Percentiles rank a stretch among this genome's conserved stretches.
phyloP scores from a whole-genome alignment of 257 asterid species.

The Asclepias syriaca region DNA sequence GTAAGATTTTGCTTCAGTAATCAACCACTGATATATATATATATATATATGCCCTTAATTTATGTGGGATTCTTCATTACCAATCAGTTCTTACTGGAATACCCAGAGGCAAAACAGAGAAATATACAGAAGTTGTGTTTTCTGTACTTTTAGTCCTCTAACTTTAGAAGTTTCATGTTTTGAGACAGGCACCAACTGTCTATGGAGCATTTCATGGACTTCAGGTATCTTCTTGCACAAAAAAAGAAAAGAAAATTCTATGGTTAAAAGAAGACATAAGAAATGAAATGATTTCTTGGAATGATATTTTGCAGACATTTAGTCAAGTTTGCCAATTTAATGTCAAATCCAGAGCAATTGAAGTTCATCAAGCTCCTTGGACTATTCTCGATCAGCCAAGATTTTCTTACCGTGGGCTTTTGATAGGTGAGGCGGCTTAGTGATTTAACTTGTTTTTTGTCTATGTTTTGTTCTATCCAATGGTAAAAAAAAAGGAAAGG shows the following conservation, averaged over 20 bases:
- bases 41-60: neutral
- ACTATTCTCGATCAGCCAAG: slow-evolving; percentile 74
- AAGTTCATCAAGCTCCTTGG: slow-evolving; percentile 81
- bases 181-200: slow-evolving; percentile 80
- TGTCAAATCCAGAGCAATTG: slow-evolving; percentile 47
- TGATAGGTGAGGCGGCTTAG: slow-evolving; percentile 56
- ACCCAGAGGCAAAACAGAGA: neutral
- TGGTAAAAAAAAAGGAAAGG: neutral
- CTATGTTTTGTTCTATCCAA: neutral
- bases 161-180: neutral
- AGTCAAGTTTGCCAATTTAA: slow-evolving; percentile 80
- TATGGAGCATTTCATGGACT: slow-evolving; percentile 93
- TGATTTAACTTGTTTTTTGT: neutral
- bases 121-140: neutral
- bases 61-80: neutral
- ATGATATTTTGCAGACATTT: slow-evolving; percentile 60
- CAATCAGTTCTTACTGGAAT: neutral
- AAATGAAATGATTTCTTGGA: slow-evolving; percentile 8
- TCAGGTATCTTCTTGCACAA: slow-evolving; percentile 45
- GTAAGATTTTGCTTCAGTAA: neutral
- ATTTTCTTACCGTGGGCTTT: slow-evolving; percentile 82
- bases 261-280: slow-evolving; percentile 1
- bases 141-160: neutral
- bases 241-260: neutral
- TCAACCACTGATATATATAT: neutral